Base-by-base conservation (phyloP, 2,329 filamentous ascomycete species). In the Fusarium albosuccineum region DNA sequence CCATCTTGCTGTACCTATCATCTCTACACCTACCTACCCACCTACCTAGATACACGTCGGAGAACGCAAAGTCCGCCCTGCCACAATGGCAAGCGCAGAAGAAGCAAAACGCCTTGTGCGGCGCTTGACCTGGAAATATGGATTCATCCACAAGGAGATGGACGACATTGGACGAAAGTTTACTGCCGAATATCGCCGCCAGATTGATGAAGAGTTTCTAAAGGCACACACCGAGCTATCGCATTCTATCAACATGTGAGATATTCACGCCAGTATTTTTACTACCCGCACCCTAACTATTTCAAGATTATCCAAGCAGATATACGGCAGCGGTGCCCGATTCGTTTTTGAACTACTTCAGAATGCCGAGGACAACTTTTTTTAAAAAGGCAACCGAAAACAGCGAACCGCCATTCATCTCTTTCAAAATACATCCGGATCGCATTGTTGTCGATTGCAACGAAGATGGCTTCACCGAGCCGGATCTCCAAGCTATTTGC, bases 341-440 rank as follows among this genome's bases (percentile, higher is more conserved):
- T 69, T 69, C 6, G 59, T 67, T 2, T 70, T 70, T 39, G 68
- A 70, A 36, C 68, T 70, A 51, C 64, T 70, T 49, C 68, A 68
- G 27, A 68, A 70, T 22, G 61, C 59, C 9, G 64, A 70, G 5
- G 68, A 70, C 29, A 67, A 66, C 40, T 2, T 6, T 1, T 1
- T 70, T 70, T n/a, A 11, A 9, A 0, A 64, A 36, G 14, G 59
- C 64, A 4, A 2, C 0, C 0, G 3, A 1, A 3, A 11, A 9
- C 10, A 49, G 45, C 0, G 33, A 2, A 0, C 9, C 16, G 0
- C 61, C 57, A 1, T 70, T 58, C 6, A 62, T 70, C 6, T 58
- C 59, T 6, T 70, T 70, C 42, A 50, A 68, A 16, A 57, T 70
- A 0, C 5, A 66, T 14, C 67, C 66, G 0, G 45, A 68, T 9